Evolutionary conservation across 805 yeast species (phyloP).

Genomic region (Candida insectalens): DNA sequence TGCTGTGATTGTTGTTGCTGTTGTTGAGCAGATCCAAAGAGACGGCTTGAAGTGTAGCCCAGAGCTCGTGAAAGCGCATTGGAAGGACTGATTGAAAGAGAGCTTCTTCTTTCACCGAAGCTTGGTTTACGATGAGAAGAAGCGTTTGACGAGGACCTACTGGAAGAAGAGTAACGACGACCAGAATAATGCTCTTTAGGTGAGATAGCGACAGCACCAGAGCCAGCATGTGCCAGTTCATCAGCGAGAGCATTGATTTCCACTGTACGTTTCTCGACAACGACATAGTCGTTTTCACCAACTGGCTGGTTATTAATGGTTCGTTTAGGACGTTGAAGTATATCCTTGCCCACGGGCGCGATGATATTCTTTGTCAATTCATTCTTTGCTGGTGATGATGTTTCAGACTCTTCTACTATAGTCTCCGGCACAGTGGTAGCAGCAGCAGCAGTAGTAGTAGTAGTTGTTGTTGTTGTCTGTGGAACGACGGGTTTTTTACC

Average conservation of each 20-base stretch:
- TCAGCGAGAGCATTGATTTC: constrained; percentile 95
- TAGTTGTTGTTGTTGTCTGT: not conserved
- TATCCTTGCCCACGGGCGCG: constrained; percentile 8
- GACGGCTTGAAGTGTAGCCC: constrained; percentile 76
- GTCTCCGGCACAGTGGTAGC: constrained; percentile 11
- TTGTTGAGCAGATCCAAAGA: constrained; percentile 46
- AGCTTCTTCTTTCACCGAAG: constrained; percentile 50
- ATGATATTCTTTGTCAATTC: constrained; percentile 37
- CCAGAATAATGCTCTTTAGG: constrained; percentile 3
- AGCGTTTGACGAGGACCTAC: constrained; percentile 38
- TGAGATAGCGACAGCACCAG: constrained; percentile 33
- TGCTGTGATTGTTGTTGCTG: constrained; percentile 8
- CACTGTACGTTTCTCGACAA: constrained; percentile 88
- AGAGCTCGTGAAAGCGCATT: constrained; percentile 84
- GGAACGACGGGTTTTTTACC: not conserved
- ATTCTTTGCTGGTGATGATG: constrained; percentile 18
- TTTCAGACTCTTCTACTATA: not conserved
- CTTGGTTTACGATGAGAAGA: constrained; percentile 44
- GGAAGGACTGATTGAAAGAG: constrained; percentile 69
- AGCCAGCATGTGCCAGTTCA: constrained; percentile 51
- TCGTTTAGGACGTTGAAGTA: not conserved
- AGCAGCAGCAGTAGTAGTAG: constrained; percentile 2
- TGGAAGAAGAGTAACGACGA: constrained; percentile 26
- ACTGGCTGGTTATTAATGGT: not conserved
- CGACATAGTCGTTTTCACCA: constrained; percentile 65